Evolutionary conservation across 495 filamentous ascomycete species (phyloP), one percentile per base, ranked within the genome.

Genomic region (Wilcoxina mikolae): DNA sequence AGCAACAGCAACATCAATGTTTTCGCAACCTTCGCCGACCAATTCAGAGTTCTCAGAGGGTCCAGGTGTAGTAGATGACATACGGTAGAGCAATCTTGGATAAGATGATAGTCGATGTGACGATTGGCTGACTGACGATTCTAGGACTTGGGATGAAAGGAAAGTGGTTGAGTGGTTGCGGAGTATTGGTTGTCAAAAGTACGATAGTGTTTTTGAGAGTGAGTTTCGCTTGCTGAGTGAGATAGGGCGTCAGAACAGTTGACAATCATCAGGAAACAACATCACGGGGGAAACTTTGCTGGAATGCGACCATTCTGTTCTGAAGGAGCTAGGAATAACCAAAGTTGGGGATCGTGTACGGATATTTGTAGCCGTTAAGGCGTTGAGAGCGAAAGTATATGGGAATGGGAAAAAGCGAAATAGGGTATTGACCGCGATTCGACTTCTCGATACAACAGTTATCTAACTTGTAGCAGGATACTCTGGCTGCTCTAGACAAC

Each of bases 261-360:
- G 53, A 70, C 51, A 23, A 25, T 23, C 12, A 39, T 3, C 47
- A 82, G 80, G 78, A 55, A 94, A 99, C 64, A 84, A 95, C 65
- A 94, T 99, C 71, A 96, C 87, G 64, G 91, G 91, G 51, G 87
- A 93, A 68, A 95, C 93, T 63, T 73, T 99, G 39, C 76, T 99
- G 54, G 91, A 99, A 69, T 90, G 94, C 69, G 91, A 99, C 67
- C 93, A 95, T 71, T 81, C 84, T 50, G 86, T 91, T 44, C 76
- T 99, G 54, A 93, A 96, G 69, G 91, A 99, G 64, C 89, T 99
- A 78, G 91, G 91, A 24, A 87, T 99, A 58, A 94, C 95, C 59
- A 99, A 95, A 69, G 83, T 99, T 53, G 91, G 91, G 46, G 93
- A 99, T 69, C 80, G 93, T 31, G 87, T 99, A n/a, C 82, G 91